A percentile compares a stretch with the other conserved stretches of the same genome.
Conservation (phyloP, 495 filamentous ascomycete species). For the Aspergillus bridgeri region DNA sequence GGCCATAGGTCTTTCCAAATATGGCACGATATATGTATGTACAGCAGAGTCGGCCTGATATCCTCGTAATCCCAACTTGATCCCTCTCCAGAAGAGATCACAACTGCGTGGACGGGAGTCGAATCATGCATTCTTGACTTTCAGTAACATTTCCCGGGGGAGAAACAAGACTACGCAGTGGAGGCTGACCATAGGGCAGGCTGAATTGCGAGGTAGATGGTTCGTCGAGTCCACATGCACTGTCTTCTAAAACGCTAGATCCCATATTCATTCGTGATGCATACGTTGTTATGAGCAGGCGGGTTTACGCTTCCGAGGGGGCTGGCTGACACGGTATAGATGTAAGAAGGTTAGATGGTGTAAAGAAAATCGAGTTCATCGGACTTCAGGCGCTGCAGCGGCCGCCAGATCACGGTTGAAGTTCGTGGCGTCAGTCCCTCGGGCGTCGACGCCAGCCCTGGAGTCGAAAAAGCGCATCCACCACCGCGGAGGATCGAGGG, state of each 20-base stretch:
- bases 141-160: not conserved
- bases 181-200: not conserved
- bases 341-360: slow-evolving; percentile 1
- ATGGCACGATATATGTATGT: not conserved
- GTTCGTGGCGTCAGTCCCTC: slow-evolving; percentile 27
- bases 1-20: not conserved
- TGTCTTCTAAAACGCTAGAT: not conserved
- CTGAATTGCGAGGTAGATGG: not conserved
- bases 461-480: slow-evolving; percentile 84
- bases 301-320: not conserved
- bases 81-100: not conserved
- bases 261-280: not conserved
- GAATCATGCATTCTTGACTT: not conserved
- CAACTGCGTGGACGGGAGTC: not conserved
- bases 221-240: not conserved
- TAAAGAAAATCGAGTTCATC: slow-evolving; percentile 20
- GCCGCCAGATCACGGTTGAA: slow-evolving; percentile 38
- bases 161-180: not conserved
- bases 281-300: not conserved
- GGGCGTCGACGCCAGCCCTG: slow-evolving; percentile 21
- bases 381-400: slow-evolving; percentile 38
- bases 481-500: slow-evolving; percentile 86
- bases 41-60: too few relatives aligned
- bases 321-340: not conserved
- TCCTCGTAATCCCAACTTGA: too few relatives aligned